A percentile compares a stretch with the other conserved stretches of the same genome.
phyloP scores from a whole-genome alignment of 2,329 filamentous ascomycete genomes.

The Triangularia setosa region DNA sequence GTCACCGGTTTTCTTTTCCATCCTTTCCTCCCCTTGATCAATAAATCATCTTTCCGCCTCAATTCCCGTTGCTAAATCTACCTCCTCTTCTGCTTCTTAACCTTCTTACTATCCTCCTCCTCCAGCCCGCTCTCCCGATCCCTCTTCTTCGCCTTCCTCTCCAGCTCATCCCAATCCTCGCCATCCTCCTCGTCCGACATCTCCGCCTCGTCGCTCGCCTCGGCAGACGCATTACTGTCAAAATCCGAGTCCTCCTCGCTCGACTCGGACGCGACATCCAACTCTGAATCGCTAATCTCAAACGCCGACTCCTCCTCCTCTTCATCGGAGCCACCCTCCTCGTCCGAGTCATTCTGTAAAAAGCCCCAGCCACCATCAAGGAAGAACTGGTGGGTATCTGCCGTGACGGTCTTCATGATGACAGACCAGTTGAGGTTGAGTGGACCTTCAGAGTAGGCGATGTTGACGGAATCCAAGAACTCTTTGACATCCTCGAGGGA shows the following conservation, averaged over 20 bases:
- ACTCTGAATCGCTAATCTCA: conserved; percentile 81
- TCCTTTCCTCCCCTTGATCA: background rate
- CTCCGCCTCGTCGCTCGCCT: conserved; percentile 74
- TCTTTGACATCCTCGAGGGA: conserved; percentile 94
- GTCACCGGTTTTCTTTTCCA: background rate
- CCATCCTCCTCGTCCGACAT: conserved; percentile 69
- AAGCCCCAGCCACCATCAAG: conserved; percentile 94
- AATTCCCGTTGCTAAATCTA: background rate
- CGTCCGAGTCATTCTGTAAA: conserved; percentile 81
- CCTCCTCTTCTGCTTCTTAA: conserved; percentile 55
- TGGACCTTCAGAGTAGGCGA: conserved; percentile 88
- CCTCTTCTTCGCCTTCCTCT: conserved; percentile 84
- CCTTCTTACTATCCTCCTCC: conserved; percentile 67
- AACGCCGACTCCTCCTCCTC: conserved; percentile 91
- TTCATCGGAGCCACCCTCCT: conserved; percentile 70
- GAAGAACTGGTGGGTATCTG: conserved; percentile 93
- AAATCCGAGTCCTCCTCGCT: conserved; percentile 87
- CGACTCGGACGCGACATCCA: conserved; percentile 74
- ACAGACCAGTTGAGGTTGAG: conserved; percentile 98
- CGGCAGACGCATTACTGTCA: conserved; percentile 80
- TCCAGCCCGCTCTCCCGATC: conserved; percentile 66
- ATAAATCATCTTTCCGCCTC: too few species aligned
- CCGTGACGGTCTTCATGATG: conserved; percentile 98
- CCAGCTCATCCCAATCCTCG: conserved; percentile 92
- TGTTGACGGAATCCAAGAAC: conserved; percentile 93